Conservation (phyloP, 2,329 filamentous ascomycete genomes). For the Ascochyta pisi region DNA sequence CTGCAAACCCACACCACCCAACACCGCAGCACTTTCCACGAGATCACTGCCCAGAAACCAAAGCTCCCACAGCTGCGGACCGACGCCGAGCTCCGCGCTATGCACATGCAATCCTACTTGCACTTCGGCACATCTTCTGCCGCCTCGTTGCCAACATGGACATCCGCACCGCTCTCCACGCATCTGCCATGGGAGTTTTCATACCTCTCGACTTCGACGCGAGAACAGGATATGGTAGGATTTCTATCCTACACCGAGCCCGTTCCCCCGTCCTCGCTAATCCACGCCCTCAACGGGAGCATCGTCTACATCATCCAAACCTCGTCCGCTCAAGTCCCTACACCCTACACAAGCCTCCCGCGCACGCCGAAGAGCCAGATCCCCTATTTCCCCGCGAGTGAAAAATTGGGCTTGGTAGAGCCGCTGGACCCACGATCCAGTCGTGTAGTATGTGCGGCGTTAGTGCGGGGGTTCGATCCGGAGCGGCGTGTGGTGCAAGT, state of each 20-base stretch:
- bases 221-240: conserved; percentile 62
- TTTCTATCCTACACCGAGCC: conserved; percentile 73
- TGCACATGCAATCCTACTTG: conserved; percentile 84
- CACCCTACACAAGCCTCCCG: conserved; percentile 40
- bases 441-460: conserved; percentile 66
- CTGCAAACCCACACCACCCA: conserved; percentile 53
- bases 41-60: conserved; percentile 63
- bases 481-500: conserved; percentile 65
- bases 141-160: conserved; percentile 54
- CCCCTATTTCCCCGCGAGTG: conserved; percentile 64
- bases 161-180: conserved; percentile 62
- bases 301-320: conserved; percentile 71
- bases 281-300: conserved; percentile 73
- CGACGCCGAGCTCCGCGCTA: conserved; percentile 70
- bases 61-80: conserved; percentile 57
- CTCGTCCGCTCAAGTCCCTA: conserved; percentile 53
- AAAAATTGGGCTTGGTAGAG: conserved; percentile 52
- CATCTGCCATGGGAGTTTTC: conserved; percentile 67
- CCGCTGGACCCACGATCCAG: conserved; percentile 67
- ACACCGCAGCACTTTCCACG: conserved; percentile 53
- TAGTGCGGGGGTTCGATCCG: conserved; percentile 74
- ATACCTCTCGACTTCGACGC: conserved; percentile 60
- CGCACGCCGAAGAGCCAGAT: conserved; percentile 61
- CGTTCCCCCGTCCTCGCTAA: conserved; percentile 63
- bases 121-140: conserved; percentile 54